Evolutionary conservation across 768 basidiomycete genomes (phyloP), one percentile per base, ranked within the genome.

Genomic region (Lentinula raphanica): DNA sequence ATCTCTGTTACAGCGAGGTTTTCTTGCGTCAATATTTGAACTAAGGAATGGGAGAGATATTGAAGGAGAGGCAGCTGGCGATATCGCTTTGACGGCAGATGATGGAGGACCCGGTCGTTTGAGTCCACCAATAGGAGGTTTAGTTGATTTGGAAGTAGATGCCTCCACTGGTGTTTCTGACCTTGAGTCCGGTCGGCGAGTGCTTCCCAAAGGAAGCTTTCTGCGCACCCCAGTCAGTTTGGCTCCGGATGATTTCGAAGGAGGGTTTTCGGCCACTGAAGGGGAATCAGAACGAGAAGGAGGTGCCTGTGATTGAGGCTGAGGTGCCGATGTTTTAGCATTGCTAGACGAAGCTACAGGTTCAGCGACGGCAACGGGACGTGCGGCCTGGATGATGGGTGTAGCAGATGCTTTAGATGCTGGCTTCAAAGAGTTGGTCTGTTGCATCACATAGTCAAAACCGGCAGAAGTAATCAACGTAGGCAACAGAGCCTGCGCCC

Each of bases 351-450:
- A 62, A 31, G 67, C 42, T 39, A 57, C 58, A 29, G 49, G 27
- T 28, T 42, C 46, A 25, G 68, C 32, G 12, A 74, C 66, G 3
- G 71, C 38, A 21, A 71, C 67, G n/a, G 76, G 62, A 38, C 85
- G 84, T 31, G 94, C 92, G 11, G 89, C 87, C 68, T 97, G 91
- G 59, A 99, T 92, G 35, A 98, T 76, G 9, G 95, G 94, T 9
- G 89, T 72, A 5, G 94, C 92, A 28, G 88, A 88, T 42, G 83
- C 74, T 56, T 87, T 87, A 9, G 94, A 95, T 0, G 97, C 97
- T 28, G 96, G 90, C 68, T 98, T 99, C 60, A 99, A 77, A 0
- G 86, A 83, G 60, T 81, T 86, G 11, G 94, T 90, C 71, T 94
- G 87, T 35, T 91, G 86, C 77, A 97, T 78, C 50, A 98, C 87